These are phyloP conservation scores for Penstemon newberryi DNA, from an alignment of 257 asterid species.

Conservation along the genomic window DNA sequence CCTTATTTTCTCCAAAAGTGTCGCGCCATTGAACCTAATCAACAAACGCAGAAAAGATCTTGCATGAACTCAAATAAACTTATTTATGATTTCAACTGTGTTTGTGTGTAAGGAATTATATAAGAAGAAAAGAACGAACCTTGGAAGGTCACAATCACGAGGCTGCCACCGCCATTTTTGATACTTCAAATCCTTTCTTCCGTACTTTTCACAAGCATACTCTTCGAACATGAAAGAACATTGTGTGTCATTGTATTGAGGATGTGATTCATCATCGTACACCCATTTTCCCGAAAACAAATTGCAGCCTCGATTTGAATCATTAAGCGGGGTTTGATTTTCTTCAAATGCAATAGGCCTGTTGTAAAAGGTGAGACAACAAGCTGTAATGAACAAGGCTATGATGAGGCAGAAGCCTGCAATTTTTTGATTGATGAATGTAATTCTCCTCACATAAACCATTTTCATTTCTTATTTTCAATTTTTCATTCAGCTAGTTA, in stretches of 20 bases:
- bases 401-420: too few relatives aligned
- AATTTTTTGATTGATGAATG: too few relatives aligned
- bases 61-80: background rate
- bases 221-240: slow-evolving; percentile 43
- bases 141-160: slow-evolving; percentile 42
- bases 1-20: slow-evolving; percentile 33
- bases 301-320: slow-evolving; percentile 24
- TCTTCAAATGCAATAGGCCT: background rate
- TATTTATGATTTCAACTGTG: background rate
- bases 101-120: background rate
- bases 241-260: slow-evolving; percentile 34
- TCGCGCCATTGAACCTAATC: slow-evolving; percentile 41
- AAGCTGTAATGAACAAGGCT: too few relatives aligned
- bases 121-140: slow-evolving; percentile 19
- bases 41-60: background rate
- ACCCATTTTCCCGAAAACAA: slow-evolving; percentile 40
- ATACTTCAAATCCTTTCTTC: slow-evolving; percentile 38
- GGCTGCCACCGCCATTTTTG: slow-evolving; percentile 59
- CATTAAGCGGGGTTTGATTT: background rate
- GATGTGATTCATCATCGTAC: slow-evolving; percentile 35
- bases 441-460: too few relatives aligned
- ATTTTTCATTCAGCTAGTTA: too few relatives aligned
- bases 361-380: too few relatives aligned
- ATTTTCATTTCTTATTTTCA: too few relatives aligned
- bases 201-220: slow-evolving; percentile 43